A percentile compares a stretch with the other conserved stretches of the same genome.
Evolutionary conservation across 1,139 yeast species (phyloP).

Genomic region (Yamadazyma blattariae): DNA sequence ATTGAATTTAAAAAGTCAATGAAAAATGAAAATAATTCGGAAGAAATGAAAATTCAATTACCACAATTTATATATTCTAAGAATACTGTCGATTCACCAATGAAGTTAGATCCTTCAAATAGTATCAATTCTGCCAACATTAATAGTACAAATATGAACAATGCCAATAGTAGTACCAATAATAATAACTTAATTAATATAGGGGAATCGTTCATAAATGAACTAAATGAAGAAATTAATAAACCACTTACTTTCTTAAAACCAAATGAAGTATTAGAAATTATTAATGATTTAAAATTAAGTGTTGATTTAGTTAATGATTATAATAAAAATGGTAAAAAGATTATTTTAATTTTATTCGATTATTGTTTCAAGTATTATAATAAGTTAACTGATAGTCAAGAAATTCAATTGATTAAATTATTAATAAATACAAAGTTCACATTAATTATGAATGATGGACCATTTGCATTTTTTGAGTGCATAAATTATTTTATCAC

Average conservation of each 20-base stretch:
- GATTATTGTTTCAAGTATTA: conserved; percentile 12
- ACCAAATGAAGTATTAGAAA: conserved; percentile 19
- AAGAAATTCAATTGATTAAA: conserved; percentile 13
- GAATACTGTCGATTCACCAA: conserved; percentile 34
- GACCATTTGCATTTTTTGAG: conserved; percentile 11
- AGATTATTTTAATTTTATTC: conserved; percentile 10
- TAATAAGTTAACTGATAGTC: conserved; percentile 5
- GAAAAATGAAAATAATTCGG: neutral
- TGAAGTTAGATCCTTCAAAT: conserved; percentile 25
- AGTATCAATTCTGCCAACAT: too few relatives aligned
- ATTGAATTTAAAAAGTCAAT: conserved; percentile 19
- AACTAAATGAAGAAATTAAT: conserved; percentile 22
- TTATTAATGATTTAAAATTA: conserved; percentile 11
- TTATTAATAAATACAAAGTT: conserved; percentile 19
- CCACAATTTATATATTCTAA: conserved; percentile 19
- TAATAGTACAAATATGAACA: too few relatives aligned
- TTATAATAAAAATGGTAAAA: conserved; percentile 8
- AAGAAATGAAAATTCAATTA: conserved; percentile 7
- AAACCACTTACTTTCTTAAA: conserved; percentile 12
- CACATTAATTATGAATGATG: conserved; percentile 10
- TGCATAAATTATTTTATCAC: conserved; percentile 13
- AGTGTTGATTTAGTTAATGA: conserved; percentile 7
- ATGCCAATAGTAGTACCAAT: conserved; percentile 9
- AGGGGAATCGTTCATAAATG: conserved; percentile 26
- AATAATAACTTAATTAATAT: too few relatives aligned